Evolutionary conservation across 164 flowering plant genomes (phyloP).

Genomic region (Taxillus chinensis): DNA sequence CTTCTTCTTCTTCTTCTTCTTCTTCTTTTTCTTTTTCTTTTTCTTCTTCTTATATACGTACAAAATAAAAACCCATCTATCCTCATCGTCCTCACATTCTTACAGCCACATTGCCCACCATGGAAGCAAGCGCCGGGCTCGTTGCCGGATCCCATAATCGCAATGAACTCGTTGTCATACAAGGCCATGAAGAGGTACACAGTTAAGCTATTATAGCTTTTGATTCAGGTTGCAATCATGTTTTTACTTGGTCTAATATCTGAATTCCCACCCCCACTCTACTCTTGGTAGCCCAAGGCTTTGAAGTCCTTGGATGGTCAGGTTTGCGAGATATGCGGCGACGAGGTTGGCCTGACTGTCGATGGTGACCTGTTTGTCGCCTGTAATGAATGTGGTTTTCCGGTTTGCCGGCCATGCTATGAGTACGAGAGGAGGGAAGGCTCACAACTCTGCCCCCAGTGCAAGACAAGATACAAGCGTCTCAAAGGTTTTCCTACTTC

Average conservation of each 20-base stretch:
- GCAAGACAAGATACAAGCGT: conserved; percentile 94
- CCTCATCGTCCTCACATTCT: background rate
- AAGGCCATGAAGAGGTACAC: conserved; percentile 91
- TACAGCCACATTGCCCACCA: conserved; percentile 12
- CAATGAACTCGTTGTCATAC: conserved; percentile 94
- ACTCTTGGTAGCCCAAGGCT: conserved; percentile 59
- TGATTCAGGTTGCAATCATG: too few relatives aligned
- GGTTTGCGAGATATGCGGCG: conserved; percentile 95
- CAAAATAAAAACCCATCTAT: background rate
- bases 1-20: background rate
- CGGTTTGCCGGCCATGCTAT: conserved; percentile 95
- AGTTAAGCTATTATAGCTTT: too few relatives aligned
- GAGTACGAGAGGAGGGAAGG: conserved; percentile 99
- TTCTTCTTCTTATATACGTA: background rate
- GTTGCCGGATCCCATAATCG: conserved; percentile 98
- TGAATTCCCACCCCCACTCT: background rate
- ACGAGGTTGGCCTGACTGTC: conserved; percentile 65
- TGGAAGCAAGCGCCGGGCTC: conserved; percentile 94
- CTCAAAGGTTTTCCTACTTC: conserved; percentile 59
- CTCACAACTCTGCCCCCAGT: conserved; percentile 80
- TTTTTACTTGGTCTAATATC: too few relatives aligned
- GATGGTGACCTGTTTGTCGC: conserved; percentile 96
- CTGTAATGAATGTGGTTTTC: conserved; percentile 95
- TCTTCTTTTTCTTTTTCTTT: too few relatives aligned
- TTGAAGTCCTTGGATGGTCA: conserved; percentile 80